These are phyloP conservation scores for Petunia axillaris DNA, from an alignment of 257 asterid species.

Conservation along the genomic window DNA sequence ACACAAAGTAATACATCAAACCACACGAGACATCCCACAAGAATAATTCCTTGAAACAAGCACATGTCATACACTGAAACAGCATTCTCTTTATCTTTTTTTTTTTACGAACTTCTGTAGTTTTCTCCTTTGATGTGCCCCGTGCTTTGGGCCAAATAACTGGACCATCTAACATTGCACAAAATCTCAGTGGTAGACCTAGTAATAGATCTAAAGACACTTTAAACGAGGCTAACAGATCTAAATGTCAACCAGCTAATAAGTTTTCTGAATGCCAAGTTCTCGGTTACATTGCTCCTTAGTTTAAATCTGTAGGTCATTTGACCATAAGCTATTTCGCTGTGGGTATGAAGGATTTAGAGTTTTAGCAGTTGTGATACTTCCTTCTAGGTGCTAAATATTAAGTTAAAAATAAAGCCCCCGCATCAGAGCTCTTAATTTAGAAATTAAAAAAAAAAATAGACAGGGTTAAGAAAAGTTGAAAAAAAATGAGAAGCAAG, in stretches of 20 bases:
- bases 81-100: neutral
- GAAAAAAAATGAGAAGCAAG: neutral
- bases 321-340: constrained; percentile 3
- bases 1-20: neutral
- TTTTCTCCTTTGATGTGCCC: constrained; percentile 17
- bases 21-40: neutral
- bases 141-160: neutral
- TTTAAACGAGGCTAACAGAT: neutral
- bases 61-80: neutral
- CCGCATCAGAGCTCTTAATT: constrained; percentile 1
- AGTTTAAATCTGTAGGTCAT: neutral
- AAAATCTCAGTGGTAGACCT: neutral
- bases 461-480: neutral
- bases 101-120: neutral
- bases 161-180: neutral
- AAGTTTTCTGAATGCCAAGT: neutral
- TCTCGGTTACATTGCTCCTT: neutral
- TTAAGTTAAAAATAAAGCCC: neutral
- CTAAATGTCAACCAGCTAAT: neutral
- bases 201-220: constrained; percentile 16
- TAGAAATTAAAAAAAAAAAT: neutral
- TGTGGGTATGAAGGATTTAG: neutral
- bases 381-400: constrained; percentile 12
- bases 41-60: neutral
- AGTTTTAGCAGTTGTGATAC: neutral